Percentiles rank a stretch among this genome's conserved stretches.
These are phyloP conservation scores for Leccinum sublutescens DNA, from an alignment of 768 basidiomycete genomes.

Conservation along the genomic window DNA sequence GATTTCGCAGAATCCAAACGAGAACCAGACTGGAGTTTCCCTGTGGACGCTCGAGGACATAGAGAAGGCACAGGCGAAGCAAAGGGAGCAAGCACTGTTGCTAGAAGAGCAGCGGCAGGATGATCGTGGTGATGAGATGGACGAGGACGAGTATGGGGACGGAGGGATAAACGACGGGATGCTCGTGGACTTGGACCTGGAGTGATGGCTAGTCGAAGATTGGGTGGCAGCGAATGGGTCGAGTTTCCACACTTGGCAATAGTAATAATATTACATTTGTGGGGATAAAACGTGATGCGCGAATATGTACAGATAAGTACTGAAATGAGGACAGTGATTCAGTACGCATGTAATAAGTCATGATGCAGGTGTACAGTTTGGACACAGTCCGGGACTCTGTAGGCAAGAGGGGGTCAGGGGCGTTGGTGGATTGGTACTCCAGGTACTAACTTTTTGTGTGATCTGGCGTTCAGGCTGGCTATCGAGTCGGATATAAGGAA, in stretches of 20 bases:
- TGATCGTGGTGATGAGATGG: slow-evolving; percentile 25
- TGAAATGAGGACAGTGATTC: neutral
- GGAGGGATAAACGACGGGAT: slow-evolving; percentile 65
- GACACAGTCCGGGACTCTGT: slow-evolving; percentile 41
- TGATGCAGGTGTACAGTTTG: slow-evolving; percentile 31
- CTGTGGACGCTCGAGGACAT: slow-evolving; percentile 95
- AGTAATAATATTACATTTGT: slow-evolving; percentile 17
- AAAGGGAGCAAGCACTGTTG: slow-evolving; percentile 60
- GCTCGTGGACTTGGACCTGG: slow-evolving; percentile 55
- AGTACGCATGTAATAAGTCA: neutral
- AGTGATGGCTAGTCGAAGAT: neutral
- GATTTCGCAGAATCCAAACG: slow-evolving; percentile 98
- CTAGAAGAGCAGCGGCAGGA: slow-evolving; percentile 34
- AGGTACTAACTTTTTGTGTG: slow-evolving; percentile 41
- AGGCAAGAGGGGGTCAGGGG: slow-evolving; percentile 15
- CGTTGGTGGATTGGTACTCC: slow-evolving; percentile 6
- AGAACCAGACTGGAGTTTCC: slow-evolving; percentile 91
- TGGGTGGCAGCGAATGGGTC: neutral
- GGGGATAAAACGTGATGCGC: slow-evolving; percentile 1
- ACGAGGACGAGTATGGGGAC: slow-evolving; percentile 62
- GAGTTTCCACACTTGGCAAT: neutral
- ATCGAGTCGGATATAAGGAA: neutral
- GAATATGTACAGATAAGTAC: slow-evolving; percentile 15
- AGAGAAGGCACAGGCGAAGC: slow-evolving; percentile 79
- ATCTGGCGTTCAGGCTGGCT: slow-evolving; percentile 56